phyloP scores from a whole-genome alignment of 306 rosid species.

The Sesbania bispinosa region DNA sequence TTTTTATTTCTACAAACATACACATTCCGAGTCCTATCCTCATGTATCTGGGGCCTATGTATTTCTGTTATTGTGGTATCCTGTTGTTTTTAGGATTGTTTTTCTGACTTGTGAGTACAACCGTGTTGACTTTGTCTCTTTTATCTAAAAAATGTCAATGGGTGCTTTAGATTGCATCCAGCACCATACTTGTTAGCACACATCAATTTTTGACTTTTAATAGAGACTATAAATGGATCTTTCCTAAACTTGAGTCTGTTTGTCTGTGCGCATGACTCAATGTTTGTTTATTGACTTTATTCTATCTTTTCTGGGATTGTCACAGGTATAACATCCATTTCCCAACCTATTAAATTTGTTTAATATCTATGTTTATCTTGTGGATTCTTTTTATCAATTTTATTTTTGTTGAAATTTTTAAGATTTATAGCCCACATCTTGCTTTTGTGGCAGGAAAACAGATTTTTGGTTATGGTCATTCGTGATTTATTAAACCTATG shows the following conservation, averaged over 20 bases:
- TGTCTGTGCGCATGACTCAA: neutral
- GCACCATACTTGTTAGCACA: neutral
- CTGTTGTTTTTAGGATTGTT: neutral
- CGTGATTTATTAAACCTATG: slow-evolving; percentile 90
- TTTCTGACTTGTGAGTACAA: neutral
- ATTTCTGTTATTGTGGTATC: neutral
- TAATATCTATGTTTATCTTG: slow-evolving; percentile 1
- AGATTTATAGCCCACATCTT: slow-evolving; percentile 18
- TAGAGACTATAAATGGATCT: neutral
- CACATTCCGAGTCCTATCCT: too few relatives aligned
- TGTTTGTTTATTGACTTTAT: neutral
- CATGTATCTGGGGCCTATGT: too few relatives aligned
- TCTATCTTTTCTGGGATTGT: neutral
- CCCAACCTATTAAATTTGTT: neutral
- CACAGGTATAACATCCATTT: neutral
- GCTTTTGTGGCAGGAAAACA: slow-evolving; percentile 68
- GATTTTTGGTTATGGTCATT: slow-evolving; percentile 98
- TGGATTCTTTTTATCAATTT: too few relatives aligned
- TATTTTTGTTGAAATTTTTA: neutral
- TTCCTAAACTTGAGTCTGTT: neutral
- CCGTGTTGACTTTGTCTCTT: neutral
- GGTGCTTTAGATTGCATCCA: neutral
- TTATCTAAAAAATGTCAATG: neutral
- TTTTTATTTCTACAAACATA: too few relatives aligned
- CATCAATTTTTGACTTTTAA: neutral